Conservation (phyloP, 2,329 filamentous ascomycete species). For the Phoma sp. region DNA sequence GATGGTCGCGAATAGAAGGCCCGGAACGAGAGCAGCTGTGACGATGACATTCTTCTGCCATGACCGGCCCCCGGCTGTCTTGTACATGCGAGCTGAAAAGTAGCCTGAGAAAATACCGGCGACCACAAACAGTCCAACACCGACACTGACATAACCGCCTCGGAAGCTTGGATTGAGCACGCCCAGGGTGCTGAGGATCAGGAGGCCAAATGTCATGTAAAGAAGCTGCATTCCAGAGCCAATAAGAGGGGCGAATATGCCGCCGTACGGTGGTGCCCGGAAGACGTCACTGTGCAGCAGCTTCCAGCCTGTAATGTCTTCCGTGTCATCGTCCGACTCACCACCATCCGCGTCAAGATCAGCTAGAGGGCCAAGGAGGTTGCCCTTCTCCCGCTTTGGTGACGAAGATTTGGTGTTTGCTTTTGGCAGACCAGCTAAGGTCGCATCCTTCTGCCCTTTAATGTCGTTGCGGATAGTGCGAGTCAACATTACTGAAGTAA, state of each 20-base stretch:
- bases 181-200: conserved; percentile 75
- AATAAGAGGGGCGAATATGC: conserved; percentile 77
- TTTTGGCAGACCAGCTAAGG: conserved; percentile 40
- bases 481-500: conserved; percentile 80
- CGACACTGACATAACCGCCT: conserved; percentile 87
- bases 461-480: conserved; percentile 80
- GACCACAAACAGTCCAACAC: conserved; percentile 80
- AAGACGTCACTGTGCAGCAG: conserved; percentile 88
- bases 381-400: conserved; percentile 61
- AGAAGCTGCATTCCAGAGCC: conserved; percentile 87
- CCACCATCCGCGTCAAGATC: conserved; percentile 63
- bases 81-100: conserved; percentile 82
- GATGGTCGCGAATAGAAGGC: conserved; percentile 73
- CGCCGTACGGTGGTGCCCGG: conserved; percentile 71
- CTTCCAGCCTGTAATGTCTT: conserved; percentile 89
- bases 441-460: conserved; percentile 71
- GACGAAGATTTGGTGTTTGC: conserved; percentile 10
- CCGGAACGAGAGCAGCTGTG: conserved; percentile 79
- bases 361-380: conserved; percentile 66
- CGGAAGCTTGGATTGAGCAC: conserved; percentile 85
- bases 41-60: conserved; percentile 76
- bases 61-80: conserved; percentile 77
- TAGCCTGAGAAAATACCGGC: conserved; percentile 86
- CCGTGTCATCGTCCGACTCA: conserved; percentile 71
- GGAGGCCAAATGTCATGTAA: conserved; percentile 77